Percentiles rank a stretch among this genome's conserved stretches.
phyloP scores from a whole-genome alignment of 2,329 filamentous ascomycete genomes.

The Trichoderma cornu-damae region DNA sequence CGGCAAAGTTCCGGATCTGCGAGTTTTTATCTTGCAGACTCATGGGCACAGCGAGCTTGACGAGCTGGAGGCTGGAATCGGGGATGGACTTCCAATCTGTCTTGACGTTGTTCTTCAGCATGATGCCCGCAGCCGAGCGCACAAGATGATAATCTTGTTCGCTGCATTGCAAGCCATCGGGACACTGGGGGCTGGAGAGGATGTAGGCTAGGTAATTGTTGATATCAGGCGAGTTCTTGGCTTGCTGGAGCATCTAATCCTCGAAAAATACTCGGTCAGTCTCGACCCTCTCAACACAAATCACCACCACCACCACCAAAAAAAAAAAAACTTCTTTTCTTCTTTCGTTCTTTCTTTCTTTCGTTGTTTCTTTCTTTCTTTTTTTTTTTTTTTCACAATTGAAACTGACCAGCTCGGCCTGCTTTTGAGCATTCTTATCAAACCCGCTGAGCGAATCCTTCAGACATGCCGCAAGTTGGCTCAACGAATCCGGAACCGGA shows the following conservation, averaged over 20 bases:
- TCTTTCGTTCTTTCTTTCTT: too few relatives aligned
- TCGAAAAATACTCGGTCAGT: constrained; percentile 15
- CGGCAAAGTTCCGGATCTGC: constrained; percentile 83
- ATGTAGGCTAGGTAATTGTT: constrained; percentile 96
- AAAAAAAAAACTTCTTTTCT: too few relatives aligned
- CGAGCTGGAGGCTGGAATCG: constrained; percentile 65
- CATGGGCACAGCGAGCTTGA: constrained; percentile 72
- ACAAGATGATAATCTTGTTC: constrained; percentile 65
- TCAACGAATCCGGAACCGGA: constrained; percentile 78
- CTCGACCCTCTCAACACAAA: background rate
- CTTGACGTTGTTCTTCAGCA: constrained; percentile 92
- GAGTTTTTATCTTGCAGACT: constrained; percentile 75
- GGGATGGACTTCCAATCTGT: constrained; percentile 70
- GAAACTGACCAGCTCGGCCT: constrained; percentile 72
- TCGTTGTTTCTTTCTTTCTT: too few relatives aligned
- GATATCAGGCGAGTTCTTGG: constrained; percentile 83
- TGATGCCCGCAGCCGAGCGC: constrained; percentile 81
- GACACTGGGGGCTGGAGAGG: constrained; percentile 65
- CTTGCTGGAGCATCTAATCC: constrained; percentile 81
- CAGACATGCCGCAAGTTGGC: constrained; percentile 82
- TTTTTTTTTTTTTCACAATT: too few relatives aligned
- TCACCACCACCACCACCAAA: background rate
- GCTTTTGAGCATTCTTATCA: constrained; percentile 74
- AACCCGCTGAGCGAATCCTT: constrained; percentile 87
- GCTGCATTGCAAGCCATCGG: constrained; percentile 55